Evolutionary conservation across 2,329 filamentous ascomycete genomes (phyloP).

Genomic region (Dothideomycetes sp.): DNA sequence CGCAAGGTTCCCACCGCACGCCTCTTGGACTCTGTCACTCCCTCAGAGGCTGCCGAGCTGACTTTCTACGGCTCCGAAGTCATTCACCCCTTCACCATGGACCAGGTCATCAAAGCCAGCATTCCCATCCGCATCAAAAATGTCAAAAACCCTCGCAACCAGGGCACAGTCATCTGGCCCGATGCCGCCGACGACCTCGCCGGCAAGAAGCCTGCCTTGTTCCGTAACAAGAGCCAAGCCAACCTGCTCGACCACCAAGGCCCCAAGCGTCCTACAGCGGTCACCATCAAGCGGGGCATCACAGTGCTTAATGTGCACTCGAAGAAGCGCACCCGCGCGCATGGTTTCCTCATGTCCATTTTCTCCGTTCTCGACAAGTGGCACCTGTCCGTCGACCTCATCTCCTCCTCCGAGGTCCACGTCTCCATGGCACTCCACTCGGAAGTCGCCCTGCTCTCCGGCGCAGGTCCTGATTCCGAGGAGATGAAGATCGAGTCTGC

Average conservation of each 20-base stretch:
- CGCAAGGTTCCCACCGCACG: conserved; percentile 87
- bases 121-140: conserved; percentile 88
- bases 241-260: conserved; percentile 27
- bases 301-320: conserved; percentile 96
- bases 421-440: conserved; percentile 94
- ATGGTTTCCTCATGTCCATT: conserved; percentile 90
- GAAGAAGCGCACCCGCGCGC: conserved; percentile 90
- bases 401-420: conserved; percentile 92
- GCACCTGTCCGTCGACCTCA: conserved; percentile 85
- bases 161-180: conserved; percentile 73
- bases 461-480: conserved; percentile 29
- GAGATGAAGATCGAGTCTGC: conserved; percentile 37
- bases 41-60: conserved; percentile 87
- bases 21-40: conserved; percentile 79
- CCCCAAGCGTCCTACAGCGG: conserved; percentile 45
- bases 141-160: conserved; percentile 72
- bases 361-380: conserved; percentile 84
- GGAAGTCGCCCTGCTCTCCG: conserved; percentile 46
- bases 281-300: conserved; percentile 96
- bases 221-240: conserved; percentile 35
- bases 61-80: conserved; percentile 72
- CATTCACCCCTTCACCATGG: conserved; percentile 98
- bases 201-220: conserved; percentile 36
- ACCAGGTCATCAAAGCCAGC: conserved; percentile 68
- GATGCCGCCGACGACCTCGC: conserved; percentile 49